Base-by-base conservation (phyloP, 331 rosid genomes). In the Phaseolus coccineus region DNA sequence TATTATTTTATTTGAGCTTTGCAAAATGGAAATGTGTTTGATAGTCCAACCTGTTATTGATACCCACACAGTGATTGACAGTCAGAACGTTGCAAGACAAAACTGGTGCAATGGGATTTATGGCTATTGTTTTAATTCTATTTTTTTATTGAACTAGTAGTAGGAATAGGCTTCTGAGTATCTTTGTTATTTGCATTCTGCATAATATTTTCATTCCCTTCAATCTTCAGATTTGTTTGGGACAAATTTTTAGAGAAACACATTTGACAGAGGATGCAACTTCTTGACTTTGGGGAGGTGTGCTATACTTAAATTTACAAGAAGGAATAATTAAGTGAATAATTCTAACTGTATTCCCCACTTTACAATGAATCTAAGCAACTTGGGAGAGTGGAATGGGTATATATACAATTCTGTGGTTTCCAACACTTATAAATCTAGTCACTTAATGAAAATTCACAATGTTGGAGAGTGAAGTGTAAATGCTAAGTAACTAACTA, bases 21-120 rank as follows among this genome's bases (percentile, higher is more conserved):
- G 79, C 62, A 53, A 64, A 69, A 64, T 48, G 63, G 30, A 51
- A 63, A 13, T n/a, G 30, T 10, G 14, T 19, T 28, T 40, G 71
- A 63, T 52, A 30, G 68, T 35, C 31, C 58, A 52, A 63, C 37
- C 50, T 44, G 48, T 9, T 44, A 44, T 10, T 44, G 48, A 44
- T 44, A 14, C 14, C 48, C 14, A 2, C 47, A 9, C 13, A 11
- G 13, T 44, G 50, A 12, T 10, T 44, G 10, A 11, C 14, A 44
- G 50, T 44, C 50, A 44, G 15, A 44, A 14, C 0, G 50, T 8
- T 44, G 50, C 14, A 44, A 44, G 15, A 3, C 13, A 44, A 44
- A 40, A 2, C 48, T 44, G 13, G 48, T 44, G 15, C 5, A 46
- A 3, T 46, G 16, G 51, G 51, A 46, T 12, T 3, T 12, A 46